phyloP scores from a whole-genome alignment of 2,329 filamentous ascomycete genomes.

The Penicillium nordicum region DNA sequence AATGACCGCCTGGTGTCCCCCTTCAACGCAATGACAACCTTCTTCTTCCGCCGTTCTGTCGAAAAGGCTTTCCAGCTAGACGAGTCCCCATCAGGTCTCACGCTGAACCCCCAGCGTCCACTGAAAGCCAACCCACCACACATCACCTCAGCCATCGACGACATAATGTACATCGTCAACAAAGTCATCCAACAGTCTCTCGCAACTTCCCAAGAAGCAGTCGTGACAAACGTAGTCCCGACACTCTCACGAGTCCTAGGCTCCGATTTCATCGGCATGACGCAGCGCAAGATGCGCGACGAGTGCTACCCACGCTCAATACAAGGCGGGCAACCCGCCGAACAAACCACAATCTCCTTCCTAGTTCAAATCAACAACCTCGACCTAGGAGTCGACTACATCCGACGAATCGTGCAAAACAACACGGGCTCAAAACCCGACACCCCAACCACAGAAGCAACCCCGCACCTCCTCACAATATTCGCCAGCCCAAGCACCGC shows the following conservation, averaged over 20 bases:
- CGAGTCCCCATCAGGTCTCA: constrained; percentile 76
- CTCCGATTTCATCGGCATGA: constrained; percentile 92
- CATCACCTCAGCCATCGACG: constrained; percentile 93
- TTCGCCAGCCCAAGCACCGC: constrained; percentile 82
- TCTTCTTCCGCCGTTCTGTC: constrained; percentile 93
- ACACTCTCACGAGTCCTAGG: constrained; percentile 76
- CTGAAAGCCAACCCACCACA: constrained; percentile 78
- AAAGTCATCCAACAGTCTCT: constrained; percentile 83
- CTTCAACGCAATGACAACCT: constrained; percentile 89
- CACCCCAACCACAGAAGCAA: constrained; percentile 22
- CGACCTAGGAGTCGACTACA: constrained; percentile 86
- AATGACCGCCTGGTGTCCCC: constrained; percentile 69
- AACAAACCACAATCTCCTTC: constrained; percentile 84
- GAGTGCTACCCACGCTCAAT: constrained; percentile 83
- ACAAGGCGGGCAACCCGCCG: constrained; percentile 77
- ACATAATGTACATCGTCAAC: constrained; percentile 99
- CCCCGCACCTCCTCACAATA: constrained; percentile 53
- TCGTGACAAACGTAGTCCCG: constrained; percentile 74
- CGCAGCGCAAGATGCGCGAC: constrained; percentile 95
- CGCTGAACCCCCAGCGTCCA: constrained; percentile 68
- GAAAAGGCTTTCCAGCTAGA: constrained; percentile 98
- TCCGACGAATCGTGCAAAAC: constrained; percentile 75
- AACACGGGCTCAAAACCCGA: constrained; percentile 50
- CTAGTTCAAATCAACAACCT: constrained; percentile 94
- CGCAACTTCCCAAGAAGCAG: constrained; percentile 75